A percentile compares a stretch with the other conserved stretches of the same genome.
Conservation (phyloP, 768 basidiomycete species). For the Gyrodon lividus region DNA sequence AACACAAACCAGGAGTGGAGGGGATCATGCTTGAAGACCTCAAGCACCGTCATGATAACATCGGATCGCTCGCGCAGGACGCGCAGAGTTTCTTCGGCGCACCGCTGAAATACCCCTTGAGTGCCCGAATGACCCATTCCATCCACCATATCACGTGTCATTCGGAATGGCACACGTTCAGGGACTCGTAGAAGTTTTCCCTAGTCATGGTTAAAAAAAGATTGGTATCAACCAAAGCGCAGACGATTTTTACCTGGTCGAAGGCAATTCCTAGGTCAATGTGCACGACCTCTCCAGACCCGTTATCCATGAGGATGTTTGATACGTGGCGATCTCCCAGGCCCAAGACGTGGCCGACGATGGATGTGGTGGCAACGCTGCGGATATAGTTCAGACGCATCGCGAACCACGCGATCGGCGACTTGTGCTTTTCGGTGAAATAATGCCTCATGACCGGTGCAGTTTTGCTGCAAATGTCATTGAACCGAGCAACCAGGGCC, state of each 20-base stretch:
- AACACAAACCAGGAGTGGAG: slow-evolving; percentile 79
- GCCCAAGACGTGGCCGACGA: slow-evolving; percentile 90
- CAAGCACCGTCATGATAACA: slow-evolving; percentile 90
- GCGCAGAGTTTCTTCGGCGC: slow-evolving; percentile 91
- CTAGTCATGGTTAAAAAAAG: slow-evolving; percentile 38
- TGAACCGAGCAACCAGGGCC: slow-evolving; percentile 35
- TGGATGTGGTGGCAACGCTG: slow-evolving; percentile 90
- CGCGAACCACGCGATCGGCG: slow-evolving; percentile 87
- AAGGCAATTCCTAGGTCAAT: slow-evolving; percentile 98
- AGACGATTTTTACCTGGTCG: slow-evolving; percentile 64
- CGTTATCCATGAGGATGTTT: slow-evolving; percentile 87
- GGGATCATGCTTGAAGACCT: slow-evolving; percentile 97
- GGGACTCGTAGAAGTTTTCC: slow-evolving; percentile 78
- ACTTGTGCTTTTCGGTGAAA: slow-evolving; percentile 88
- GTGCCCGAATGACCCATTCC: slow-evolving; percentile 90
- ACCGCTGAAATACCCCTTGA: slow-evolving; percentile 92
- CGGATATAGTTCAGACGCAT: slow-evolving; percentile 89
- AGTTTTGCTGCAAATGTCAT: slow-evolving; percentile 44
- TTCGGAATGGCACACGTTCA: slow-evolving; percentile 90
- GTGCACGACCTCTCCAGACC: slow-evolving; percentile 85
- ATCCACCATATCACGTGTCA: slow-evolving; percentile 93
- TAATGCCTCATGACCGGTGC: slow-evolving; percentile 92
- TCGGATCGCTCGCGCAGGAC: slow-evolving; percentile 84
- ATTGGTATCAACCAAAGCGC: not conserved
- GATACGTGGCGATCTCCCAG: slow-evolving; percentile 90